Percentiles rank a stretch among this genome's conserved stretches.
phyloP scores from a whole-genome alignment of 306 rosid genomes.

The Cicer pinnatifidum region DNA sequence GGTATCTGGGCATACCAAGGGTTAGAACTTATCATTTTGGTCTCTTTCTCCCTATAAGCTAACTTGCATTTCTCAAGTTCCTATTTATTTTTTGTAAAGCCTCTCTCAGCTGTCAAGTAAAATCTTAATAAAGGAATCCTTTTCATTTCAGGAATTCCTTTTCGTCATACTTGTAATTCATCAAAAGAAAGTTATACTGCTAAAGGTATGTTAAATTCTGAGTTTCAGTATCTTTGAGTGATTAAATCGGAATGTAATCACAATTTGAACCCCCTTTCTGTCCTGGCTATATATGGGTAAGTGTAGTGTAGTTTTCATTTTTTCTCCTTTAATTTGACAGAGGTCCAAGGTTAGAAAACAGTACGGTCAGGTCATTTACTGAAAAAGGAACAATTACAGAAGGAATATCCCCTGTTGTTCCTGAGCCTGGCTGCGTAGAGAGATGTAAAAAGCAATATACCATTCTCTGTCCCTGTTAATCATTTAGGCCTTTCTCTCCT shows the following conservation, averaged over 20 bases:
- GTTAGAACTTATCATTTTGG: slow-evolving; percentile 36
- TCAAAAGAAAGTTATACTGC: slow-evolving; percentile 82
- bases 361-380: slow-evolving; percentile 10
- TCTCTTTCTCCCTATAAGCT: slow-evolving; percentile 43
- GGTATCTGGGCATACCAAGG: slow-evolving; percentile 41
- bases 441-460: background rate
- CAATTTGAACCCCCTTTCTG: slow-evolving; percentile 32
- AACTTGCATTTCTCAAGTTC: slow-evolving; percentile 47
- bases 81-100: slow-evolving; percentile 51
- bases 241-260: slow-evolving; percentile 40
- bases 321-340: background rate
- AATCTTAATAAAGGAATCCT: slow-evolving; percentile 61
- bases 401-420: background rate
- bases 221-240: slow-evolving; percentile 46
- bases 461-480: background rate
- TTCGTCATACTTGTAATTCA: slow-evolving; percentile 75
- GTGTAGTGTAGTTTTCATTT: background rate
- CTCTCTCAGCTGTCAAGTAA: slow-evolving; percentile 43
- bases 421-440: slow-evolving; percentile 14
- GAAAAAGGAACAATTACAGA: slow-evolving; percentile 4
- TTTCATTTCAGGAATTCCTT: slow-evolving; percentile 91
- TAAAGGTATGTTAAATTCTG: slow-evolving; percentile 78
- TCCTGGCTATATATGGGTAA: slow-evolving; percentile 34
- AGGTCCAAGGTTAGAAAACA: background rate
- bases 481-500: slow-evolving; percentile 22